A percentile compares a stretch with the other conserved stretches of the same genome.
phyloP scores from a whole-genome alignment of 78 protist genomes.

The Dictyostelium citrinum region DNA sequence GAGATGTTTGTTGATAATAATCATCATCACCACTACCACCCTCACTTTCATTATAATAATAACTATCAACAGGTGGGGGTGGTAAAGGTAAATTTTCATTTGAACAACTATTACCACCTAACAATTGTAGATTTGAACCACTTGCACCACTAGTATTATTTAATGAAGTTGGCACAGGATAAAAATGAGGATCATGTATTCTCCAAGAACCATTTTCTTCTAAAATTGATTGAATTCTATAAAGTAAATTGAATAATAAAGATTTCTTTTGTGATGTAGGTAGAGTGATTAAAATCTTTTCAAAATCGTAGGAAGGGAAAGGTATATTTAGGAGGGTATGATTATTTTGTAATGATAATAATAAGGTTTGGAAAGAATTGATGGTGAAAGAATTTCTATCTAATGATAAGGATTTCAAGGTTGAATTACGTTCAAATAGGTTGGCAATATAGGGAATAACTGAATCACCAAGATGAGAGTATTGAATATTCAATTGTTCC shows the following conservation, averaged over 20 bases:
- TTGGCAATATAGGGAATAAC: background rate
- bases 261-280: background rate
- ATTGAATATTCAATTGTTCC: background rate
- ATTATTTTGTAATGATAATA: constrained; percentile 28
- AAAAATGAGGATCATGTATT: constrained; percentile 4
- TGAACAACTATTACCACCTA: background rate
- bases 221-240: constrained; percentile 10
- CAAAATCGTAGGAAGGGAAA: constrained; percentile 29
- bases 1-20: background rate
- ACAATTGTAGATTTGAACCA: background rate
- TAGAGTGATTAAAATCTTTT: background rate
- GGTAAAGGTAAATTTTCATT: background rate
- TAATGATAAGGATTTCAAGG: background rate
- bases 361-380: constrained; percentile 15
- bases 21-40: background rate
- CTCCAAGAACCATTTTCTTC: constrained; percentile 16
- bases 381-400: constrained; percentile 29
- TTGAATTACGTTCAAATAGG: background rate
- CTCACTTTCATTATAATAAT: background rate
- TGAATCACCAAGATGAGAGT: background rate
- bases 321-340: background rate
- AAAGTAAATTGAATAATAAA: background rate
- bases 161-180: background rate
- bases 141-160: background rate
- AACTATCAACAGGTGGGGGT: background rate